phyloP scores from a whole-genome alignment of 148 eudicot genomes.

The Rhododendron molle region DNA sequence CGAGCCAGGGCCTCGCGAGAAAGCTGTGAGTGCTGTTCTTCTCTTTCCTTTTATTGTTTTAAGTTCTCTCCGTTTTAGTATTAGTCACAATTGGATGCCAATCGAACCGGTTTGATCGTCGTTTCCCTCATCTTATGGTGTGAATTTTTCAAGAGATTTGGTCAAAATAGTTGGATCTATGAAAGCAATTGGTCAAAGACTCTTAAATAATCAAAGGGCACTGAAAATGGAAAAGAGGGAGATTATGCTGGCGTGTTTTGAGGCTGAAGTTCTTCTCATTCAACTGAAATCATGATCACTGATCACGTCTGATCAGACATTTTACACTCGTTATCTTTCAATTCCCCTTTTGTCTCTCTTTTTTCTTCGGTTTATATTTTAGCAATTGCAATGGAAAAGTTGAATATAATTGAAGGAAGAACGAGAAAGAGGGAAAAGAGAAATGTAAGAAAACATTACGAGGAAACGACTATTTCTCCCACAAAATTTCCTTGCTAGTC shows the following conservation, averaged over 20 bases:
- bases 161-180: slow-evolving; percentile 5
- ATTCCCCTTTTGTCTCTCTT: too few species aligned
- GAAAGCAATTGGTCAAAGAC: not conserved
- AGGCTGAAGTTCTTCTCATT: not conserved
- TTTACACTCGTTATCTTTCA: too few species aligned
- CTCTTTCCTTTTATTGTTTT: not conserved
- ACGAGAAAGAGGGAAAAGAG: too few species aligned
- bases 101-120: not conserved
- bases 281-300: not conserved
- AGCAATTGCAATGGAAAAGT: too few species aligned
- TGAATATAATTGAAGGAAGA: too few species aligned
- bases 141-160: not conserved
- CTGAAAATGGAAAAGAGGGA: not conserved
- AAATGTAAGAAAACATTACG: too few species aligned
- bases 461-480: too few species aligned
- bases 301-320: not conserved
- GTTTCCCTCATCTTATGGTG: not conserved
- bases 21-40: slow-evolving; percentile 54
- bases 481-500: too few species aligned
- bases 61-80: not conserved
- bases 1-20: slow-evolving; percentile 79
- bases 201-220: not conserved
- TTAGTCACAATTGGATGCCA: not conserved
- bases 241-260: not conserved
- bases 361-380: too few species aligned